Evolutionary conservation across 441 rosid species (phyloP), one percentile per base, ranked within the genome.

Genomic region (Croton setiger): DNA sequence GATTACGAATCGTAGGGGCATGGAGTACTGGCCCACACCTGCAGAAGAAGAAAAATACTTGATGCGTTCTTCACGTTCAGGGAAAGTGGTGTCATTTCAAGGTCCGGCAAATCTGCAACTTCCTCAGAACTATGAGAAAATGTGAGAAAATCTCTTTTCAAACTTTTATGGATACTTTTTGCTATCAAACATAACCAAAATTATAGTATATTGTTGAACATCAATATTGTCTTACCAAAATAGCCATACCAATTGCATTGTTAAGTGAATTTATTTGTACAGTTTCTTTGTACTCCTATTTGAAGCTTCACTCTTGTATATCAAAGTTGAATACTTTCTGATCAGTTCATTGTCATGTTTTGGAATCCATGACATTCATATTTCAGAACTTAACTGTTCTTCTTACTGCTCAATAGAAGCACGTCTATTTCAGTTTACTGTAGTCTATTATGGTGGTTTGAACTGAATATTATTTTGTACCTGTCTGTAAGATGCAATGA

Each of bases 1-100:
- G 98, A 85, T 95, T 73, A 85, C 96, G 55, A 88, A 83, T 59
- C 96, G 99, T 59, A 88, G 85, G 55, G 99, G 98, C 65, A 66
- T 88, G 83, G 93, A 92, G 79, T 95, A 92, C 82, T 92, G 98
- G 99, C 98, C 99, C 60, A 79, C 85, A 75, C 85, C 92, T 36
- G 53, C 52, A 36, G 99, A 92, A 78, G 72, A 84, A 80, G 82
- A 81, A 69, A 92, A 92, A 82, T 92, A 92, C 84, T 1, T 52
- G 70, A 31, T 85, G 81, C 79, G 27, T 49, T 85, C 83, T 66
- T 79, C 80, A 72, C 69, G 76, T 69, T 83, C 86, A 70, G 73
- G 66, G 17, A 87, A 76, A 75, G 71, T 43, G 65, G 51, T 69
- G 36, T 68, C 87, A 47, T 78, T 66, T 69, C 79, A 74, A 76